Evolutionary conservation across 169 alveolate genomes (phyloP), one percentile per base, ranked within the genome.

Genomic region (Plasmodium sp.): DNA sequence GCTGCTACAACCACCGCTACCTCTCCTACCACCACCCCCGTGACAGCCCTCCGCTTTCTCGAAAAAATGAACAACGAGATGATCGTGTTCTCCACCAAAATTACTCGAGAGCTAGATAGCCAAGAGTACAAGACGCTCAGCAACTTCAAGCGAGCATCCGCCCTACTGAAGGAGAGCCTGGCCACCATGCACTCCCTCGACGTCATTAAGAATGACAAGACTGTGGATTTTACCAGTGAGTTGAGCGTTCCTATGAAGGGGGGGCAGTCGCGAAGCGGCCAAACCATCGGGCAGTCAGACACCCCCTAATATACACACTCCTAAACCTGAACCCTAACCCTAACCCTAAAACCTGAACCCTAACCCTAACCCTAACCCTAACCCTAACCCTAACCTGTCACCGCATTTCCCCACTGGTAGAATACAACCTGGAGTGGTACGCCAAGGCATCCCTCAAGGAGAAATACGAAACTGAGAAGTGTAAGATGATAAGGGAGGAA

Each of bases 101-200:
- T 85, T 34, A 85, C 58, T 3, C 5, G 34, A 27, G 85, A 74
- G 27, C 22, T 85, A 22, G 81, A 67, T 9, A 74, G 14, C 10
- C 51, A 85, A 33, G 71, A 85, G 0, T 3, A 48, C 16, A 74
- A 2, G 1, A 54, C 85, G 1, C 9, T 85, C 18, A 36, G 43
- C 3, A 48, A 31, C 2, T 74, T 33, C 27, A 33, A 10, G 2
- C 7, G 85, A 0, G 77, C 80, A 3, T 74, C 93, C 1, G 39
- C 22, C 33, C 7, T 85, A 51, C 77, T 85, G 34, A 85, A 74
- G 43, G 93, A 85, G n/a, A 34, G 81, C n/a, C 31, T 85, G 14
- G 93, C 83, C 10, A 74, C 93, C 12, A 85, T 85, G 93, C 84
- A 85, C 14, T 33, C 93, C 3, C 71, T 85, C 2, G 93, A 85